Evolutionary conservation across 768 basidiomycete genomes (phyloP).

Genomic region (Tylopilus balloui): DNA sequence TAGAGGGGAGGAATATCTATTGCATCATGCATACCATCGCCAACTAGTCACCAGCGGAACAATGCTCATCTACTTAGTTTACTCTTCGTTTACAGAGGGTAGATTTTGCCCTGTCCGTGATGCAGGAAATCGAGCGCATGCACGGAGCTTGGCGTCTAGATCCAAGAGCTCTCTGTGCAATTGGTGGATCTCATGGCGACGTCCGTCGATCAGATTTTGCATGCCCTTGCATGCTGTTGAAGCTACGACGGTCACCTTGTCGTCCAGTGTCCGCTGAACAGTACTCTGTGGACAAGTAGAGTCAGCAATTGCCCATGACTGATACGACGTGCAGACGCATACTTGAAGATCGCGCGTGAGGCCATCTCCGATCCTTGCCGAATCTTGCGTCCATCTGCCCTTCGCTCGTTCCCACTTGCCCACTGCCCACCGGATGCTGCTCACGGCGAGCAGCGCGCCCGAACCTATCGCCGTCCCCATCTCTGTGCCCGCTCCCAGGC

Average conservation of each 20-base stretch:
- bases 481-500: conserved; percentile 39
- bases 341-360: conserved; percentile 64
- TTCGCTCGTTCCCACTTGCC: conserved; percentile 68
- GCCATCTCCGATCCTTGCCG: conserved; percentile 56
- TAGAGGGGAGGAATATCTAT: conserved; percentile 21
- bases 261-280: conserved; percentile 42
- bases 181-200: conserved; percentile 42
- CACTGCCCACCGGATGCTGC: conserved; percentile 57
- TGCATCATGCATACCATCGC: conserved; percentile 26
- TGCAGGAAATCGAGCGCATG: conserved; percentile 7
- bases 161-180: conserved; percentile 41
- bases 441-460: conserved; percentile 47
- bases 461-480: conserved; percentile 55
- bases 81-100: background rate
- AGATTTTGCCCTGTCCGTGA: conserved; percentile 3
- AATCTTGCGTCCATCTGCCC: conserved; percentile 64
- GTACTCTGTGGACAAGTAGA: conserved; percentile 35
- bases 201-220: conserved; percentile 36
- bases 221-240: conserved; percentile 46
- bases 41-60: conserved; percentile 5
- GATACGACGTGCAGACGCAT: conserved; percentile 8
- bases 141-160: conserved; percentile 35
- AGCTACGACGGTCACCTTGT: conserved; percentile 53
- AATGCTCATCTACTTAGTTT: conserved; percentile 13
- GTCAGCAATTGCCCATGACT: conserved; percentile 2